Percentiles rank a stretch among this genome's conserved stretches.
phyloP scores from a whole-genome alignment of 352 stramenopile species.

The Chrysophaeum taylorii region DNA sequence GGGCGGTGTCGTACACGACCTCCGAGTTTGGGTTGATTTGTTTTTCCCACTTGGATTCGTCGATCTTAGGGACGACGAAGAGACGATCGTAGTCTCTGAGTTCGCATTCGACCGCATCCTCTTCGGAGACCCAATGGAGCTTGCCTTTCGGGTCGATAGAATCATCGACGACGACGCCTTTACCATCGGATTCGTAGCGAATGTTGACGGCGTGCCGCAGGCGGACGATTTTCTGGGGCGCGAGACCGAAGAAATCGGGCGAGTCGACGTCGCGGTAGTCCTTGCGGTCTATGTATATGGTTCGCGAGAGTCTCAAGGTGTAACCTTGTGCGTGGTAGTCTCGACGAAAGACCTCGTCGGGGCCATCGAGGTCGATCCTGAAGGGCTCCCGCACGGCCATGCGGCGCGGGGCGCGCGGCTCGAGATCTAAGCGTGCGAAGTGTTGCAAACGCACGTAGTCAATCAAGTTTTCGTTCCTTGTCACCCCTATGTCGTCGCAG shows the following conservation, averaged over 20 bases:
- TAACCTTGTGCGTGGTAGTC: conserved; percentile 22
- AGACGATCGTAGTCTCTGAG: conserved; percentile 91
- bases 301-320: conserved; percentile 54
- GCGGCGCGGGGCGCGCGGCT: conserved; percentile 30
- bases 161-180: conserved; percentile 39
- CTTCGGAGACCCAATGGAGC: conserved; percentile 85
- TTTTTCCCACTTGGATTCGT: conserved; percentile 68
- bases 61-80: conserved; percentile 78
- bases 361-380: conserved; percentile 58
- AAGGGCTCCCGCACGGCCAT: conserved; percentile 71
- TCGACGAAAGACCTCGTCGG: conserved; percentile 30
- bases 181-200: conserved; percentile 73
- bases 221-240: conserved; percentile 83
- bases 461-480: conserved; percentile 60
- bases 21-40: conserved; percentile 59
- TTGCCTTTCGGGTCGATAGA: conserved; percentile 62
- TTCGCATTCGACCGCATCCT: conserved; percentile 60
- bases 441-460: conserved; percentile 51
- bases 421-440: conserved; percentile 9
- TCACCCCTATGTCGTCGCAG: conserved; percentile 70
- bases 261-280: conserved; percentile 61
- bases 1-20: conserved; percentile 38
- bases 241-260: conserved; percentile 82
- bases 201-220: conserved; percentile 85
- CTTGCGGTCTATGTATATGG: conserved; percentile 60